Conservation (phyloP, 805 yeast genomes). For the Wickerhamomyces rabaulensis region DNA sequence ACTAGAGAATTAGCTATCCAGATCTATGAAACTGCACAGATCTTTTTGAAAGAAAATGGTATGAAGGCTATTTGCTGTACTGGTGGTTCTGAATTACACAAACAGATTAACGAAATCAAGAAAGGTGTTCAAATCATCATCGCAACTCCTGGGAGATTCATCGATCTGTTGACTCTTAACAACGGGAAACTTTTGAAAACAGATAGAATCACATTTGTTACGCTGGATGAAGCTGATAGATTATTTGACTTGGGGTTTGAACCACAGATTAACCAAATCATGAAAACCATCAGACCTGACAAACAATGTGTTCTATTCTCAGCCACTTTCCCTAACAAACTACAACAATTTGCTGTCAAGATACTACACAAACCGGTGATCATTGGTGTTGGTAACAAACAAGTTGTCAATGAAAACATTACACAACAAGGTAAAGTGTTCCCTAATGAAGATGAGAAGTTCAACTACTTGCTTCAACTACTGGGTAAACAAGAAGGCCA, state of each 20-base stretch:
- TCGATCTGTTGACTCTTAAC: constrained; percentile 82
- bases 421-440: constrained; percentile 65
- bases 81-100: constrained; percentile 82
- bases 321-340: constrained; percentile 84
- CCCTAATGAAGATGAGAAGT: constrained; percentile 47
- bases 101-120: constrained; percentile 75
- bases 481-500: constrained; percentile 42
- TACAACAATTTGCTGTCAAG: constrained; percentile 70
- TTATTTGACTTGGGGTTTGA: constrained; percentile 97
- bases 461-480: constrained; percentile 46
- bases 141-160: constrained; percentile 93
- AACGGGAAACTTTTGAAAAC: constrained; percentile 66
- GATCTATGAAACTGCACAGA: constrained; percentile 59
- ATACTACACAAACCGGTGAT: constrained; percentile 63
- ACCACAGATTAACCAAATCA: constrained; percentile 84
- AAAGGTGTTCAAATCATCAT: constrained; percentile 76
- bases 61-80: constrained; percentile 73
- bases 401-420: constrained; percentile 77
- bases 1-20: constrained; percentile 91
- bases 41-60: constrained; percentile 47
- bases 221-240: constrained; percentile 93
- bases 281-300: constrained; percentile 75
- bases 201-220: constrained; percentile 69
- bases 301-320: constrained; percentile 87
- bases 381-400: constrained; percentile 73